These are phyloP conservation scores for Blastobotrys malaysiensis DNA, from an alignment of 1,139 yeast species.

Conservation along the genomic window DNA sequence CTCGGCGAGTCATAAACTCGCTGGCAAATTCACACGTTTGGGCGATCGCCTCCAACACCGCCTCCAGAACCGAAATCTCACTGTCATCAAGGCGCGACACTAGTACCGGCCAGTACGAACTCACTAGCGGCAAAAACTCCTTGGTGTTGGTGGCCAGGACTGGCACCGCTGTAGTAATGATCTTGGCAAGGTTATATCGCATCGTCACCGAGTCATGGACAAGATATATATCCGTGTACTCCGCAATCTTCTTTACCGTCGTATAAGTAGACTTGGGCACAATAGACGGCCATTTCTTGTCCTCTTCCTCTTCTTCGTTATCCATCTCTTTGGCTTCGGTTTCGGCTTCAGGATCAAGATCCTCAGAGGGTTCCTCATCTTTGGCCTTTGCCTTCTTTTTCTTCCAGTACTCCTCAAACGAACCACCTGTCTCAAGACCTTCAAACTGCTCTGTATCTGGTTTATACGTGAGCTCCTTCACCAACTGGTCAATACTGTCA, in stretches of 20 bases:
- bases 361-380: slow-evolving; percentile 3
- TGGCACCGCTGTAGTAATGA: slow-evolving; percentile 50
- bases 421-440: slow-evolving; percentile 12
- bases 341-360: slow-evolving; percentile 39
- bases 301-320: slow-evolving; percentile 27
- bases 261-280: slow-evolving; percentile 56
- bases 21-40: slow-evolving; percentile 41
- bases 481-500: slow-evolving; percentile 18
- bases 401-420: slow-evolving; percentile 8
- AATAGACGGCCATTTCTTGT: slow-evolving; percentile 54
- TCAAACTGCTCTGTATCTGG: slow-evolving; percentile 14
- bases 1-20: slow-evolving; percentile 48
- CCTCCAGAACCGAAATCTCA: slow-evolving; percentile 34
- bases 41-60: slow-evolving; percentile 38
- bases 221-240: slow-evolving; percentile 64
- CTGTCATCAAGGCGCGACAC: slow-evolving; percentile 29
- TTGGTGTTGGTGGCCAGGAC: slow-evolving; percentile 57
- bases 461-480: slow-evolving; percentile 16
- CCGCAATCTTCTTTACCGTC: slow-evolving; percentile 55
- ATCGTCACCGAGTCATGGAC: slow-evolving; percentile 61
- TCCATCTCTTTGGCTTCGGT: slow-evolving; percentile 32
- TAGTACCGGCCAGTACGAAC: slow-evolving; percentile 61
- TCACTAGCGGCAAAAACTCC: slow-evolving; percentile 59
- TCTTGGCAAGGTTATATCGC: slow-evolving; percentile 49
- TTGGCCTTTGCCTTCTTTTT: slow-evolving; percentile 17